Percentiles rank a stretch among this genome's conserved stretches.
These are phyloP conservation scores for Glaciozyma martinii DNA, from an alignment of 768 basidiomycete species.

Conservation along the genomic window DNA sequence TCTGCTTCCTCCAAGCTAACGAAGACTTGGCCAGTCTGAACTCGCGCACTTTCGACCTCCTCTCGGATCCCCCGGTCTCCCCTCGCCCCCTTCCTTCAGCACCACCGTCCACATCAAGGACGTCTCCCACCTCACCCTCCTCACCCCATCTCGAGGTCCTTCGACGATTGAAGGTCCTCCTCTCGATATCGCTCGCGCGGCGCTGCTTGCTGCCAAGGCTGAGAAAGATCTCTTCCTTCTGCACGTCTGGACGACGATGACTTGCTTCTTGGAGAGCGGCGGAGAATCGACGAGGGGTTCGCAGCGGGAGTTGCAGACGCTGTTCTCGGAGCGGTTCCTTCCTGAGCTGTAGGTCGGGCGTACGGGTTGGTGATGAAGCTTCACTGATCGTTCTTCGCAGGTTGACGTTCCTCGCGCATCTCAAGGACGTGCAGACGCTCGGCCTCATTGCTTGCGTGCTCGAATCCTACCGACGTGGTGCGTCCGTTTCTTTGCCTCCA, in stretches of 20 bases:
- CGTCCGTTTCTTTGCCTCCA: not conserved
- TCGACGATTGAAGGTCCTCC: slow-evolving; percentile 7
- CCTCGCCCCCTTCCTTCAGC: slow-evolving; percentile 18
- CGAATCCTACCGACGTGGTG: slow-evolving; percentile 17
- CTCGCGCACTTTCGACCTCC: not conserved
- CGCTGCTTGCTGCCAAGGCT: slow-evolving; percentile 1
- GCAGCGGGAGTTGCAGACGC: slow-evolving; percentile 5
- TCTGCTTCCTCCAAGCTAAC: not conserved
- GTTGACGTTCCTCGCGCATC: slow-evolving; percentile 13
- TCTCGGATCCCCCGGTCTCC: not conserved
- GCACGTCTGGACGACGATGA: slow-evolving; percentile 23
- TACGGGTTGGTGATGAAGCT: no score
- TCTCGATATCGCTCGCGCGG: slow-evolving; percentile 17
- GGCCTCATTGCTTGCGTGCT: slow-evolving; percentile 28
- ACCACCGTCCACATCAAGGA: slow-evolving; percentile 29
- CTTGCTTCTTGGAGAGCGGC: slow-evolving; percentile 13
- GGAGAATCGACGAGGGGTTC: not conserved
- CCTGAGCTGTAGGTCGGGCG: slow-evolving; percentile 13
- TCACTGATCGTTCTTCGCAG: not conserved
- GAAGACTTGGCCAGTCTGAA: not conserved
- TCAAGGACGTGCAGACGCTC: slow-evolving; percentile 27
- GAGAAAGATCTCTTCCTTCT: slow-evolving; percentile 13
- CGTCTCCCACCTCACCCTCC: slow-evolving; percentile 28
- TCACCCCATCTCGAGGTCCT: slow-evolving; percentile 1
- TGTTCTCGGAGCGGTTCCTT: slow-evolving; percentile 13